Base-by-base conservation (phyloP, 2,329 filamentous ascomycete genomes). In the Fusarium protoensiforme region DNA sequence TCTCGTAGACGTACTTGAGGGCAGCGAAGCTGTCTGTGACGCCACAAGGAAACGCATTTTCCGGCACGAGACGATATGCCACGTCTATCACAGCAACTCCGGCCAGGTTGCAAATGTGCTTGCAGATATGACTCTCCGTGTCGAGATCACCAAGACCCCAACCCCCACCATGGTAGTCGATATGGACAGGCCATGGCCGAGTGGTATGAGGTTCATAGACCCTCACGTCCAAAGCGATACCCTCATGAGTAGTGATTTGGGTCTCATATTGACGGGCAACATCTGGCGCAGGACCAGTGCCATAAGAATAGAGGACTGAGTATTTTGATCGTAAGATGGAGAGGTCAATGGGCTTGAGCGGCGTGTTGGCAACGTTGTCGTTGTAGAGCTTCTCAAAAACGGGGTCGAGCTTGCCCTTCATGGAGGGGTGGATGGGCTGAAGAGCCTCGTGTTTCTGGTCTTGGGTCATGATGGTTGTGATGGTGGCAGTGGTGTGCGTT, bases 61-160 rank as follows among this genome's bases (percentile, higher is more conserved):
- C 86, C 10, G 87, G 87, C 0, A 87, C 84, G 1, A 88, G 82
- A 6, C 87, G 83, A 73, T 89, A 89, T n/a, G 78, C 86, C 13
- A 88, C 84, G 71, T 87, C 85, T 62, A 89, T 81, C 31, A 88
- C 85, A 16, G 81, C 82, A 31, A 86, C 85, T 29, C 80, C 79
- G 24, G 83, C 83, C 53, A 83, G 79, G 31, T 80, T 78, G 77
- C 83, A 86, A 27, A 88, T 80, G 71, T 87, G 85, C 60, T 81
- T 81, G 81, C 85, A 87, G 64, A 87, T 84, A 70, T 86, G 83
- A 4, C 83, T 79, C 78, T 88, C 87, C 1, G 85, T 87, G 22
- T 85, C 83, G 14, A 88, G 78, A 67, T 87, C 86, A 2, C 86
- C 87, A 2, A 88, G 80, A 0, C 84, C 85, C 82, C 86, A 88